A percentile compares a stretch with the other conserved stretches of the same genome.
These are phyloP conservation scores for Neoarthrinium moseri DNA, from an alignment of 2,329 filamentous ascomycete genomes.

Conservation along the genomic window DNA sequence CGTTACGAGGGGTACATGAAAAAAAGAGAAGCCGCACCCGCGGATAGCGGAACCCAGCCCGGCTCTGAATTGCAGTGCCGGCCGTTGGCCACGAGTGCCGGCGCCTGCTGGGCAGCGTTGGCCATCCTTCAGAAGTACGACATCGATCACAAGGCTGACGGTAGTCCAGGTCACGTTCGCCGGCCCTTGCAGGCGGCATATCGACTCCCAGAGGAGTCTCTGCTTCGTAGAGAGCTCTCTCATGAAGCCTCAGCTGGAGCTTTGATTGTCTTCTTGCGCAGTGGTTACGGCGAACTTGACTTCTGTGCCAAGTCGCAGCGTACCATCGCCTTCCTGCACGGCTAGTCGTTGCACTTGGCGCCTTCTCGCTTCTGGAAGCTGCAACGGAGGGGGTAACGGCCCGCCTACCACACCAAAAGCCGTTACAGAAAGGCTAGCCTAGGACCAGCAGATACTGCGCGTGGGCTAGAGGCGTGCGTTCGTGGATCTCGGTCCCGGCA, in stretches of 20 bases:
- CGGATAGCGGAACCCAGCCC: not conserved
- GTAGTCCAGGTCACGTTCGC: not conserved
- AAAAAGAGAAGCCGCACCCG: conserved; percentile 2
- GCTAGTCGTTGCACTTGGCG: no score
- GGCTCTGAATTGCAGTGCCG: no score
- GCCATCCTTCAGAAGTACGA: no score
- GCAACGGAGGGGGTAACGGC: conserved; percentile 1
- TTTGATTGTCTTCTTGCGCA: no score
- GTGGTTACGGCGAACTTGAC: not conserved
- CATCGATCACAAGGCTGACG: not conserved
- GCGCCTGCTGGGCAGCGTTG: no score
- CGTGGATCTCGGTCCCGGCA: not conserved
- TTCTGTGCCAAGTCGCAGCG: not conserved
- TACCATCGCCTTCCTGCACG: no score
- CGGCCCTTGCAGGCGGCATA: no score
- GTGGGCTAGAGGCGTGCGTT: not conserved
- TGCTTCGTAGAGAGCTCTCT: no score
- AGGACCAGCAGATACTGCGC: not conserved
- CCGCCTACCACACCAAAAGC: conserved; percentile 6
- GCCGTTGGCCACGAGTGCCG: no score
- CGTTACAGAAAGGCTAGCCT: conserved; percentile 4
- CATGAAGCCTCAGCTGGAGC: no score
- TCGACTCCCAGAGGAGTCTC: no score
- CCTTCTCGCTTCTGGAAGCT: conserved; percentile 5
- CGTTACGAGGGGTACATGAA: not conserved